Conservation (phyloP, 2,329 filamentous ascomycete species). For the Nothopassalora personata region DNA sequence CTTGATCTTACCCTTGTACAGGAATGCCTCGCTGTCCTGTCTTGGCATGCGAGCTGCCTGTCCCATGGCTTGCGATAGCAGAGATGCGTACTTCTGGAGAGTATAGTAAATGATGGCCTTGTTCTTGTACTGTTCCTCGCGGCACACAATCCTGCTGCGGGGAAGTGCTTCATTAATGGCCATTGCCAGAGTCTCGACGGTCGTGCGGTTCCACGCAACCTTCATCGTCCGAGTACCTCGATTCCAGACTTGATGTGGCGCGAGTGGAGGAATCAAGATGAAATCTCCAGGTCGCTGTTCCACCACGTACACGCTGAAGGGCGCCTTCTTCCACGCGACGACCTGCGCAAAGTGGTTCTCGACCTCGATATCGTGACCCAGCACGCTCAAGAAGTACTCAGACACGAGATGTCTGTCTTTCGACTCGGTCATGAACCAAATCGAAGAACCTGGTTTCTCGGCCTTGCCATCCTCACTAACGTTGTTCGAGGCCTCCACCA, state of each 20-base stretch:
- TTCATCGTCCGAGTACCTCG: constrained; percentile 94
- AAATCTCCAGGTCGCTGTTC: constrained; percentile 89
- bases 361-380: constrained; percentile 94
- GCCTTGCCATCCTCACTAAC: constrained; percentile 63
- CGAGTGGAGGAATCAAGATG: constrained; percentile 85
- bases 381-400: constrained; percentile 86
- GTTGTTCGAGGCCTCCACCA: constrained; percentile 78
- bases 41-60: constrained; percentile 38
- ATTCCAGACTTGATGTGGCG: constrained; percentile 98
- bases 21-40: constrained; percentile 26
- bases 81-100: constrained; percentile 66
- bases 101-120: constrained; percentile 92
- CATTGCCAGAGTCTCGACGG: constrained; percentile 80
- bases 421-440: constrained; percentile 99
- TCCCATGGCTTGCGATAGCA: constrained; percentile 55
- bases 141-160: constrained; percentile 82
- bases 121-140: constrained; percentile 98
- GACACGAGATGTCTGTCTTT: constrained; percentile 86
- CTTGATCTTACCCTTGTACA: constrained; percentile 50
- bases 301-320: constrained; percentile 86
- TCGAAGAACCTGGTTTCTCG: constrained; percentile 74
- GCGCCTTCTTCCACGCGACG: constrained; percentile 90
- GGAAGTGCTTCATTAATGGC: constrained; percentile 83
- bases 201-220: constrained; percentile 95
- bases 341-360: constrained; percentile 96